A percentile compares a stretch with the other conserved stretches of the same genome.
Evolutionary conservation across 2,329 filamentous ascomycete species (phyloP).

Genomic region (Fusarium sp.): DNA sequence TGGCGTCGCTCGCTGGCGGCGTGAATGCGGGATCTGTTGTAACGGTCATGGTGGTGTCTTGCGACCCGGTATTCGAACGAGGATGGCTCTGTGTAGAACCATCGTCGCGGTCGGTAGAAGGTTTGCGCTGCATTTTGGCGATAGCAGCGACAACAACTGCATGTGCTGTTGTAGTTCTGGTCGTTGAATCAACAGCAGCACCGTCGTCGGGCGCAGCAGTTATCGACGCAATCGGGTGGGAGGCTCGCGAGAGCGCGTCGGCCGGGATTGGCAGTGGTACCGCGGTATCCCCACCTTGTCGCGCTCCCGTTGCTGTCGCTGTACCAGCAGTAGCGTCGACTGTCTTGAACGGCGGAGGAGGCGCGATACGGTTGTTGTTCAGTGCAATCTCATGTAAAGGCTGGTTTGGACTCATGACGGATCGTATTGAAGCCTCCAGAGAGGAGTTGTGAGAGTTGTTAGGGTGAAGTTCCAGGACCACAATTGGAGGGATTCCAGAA

Average conservation of each 20-base stretch:
- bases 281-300: constrained; percentile 45
- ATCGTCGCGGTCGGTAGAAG: constrained; percentile 41
- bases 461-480: constrained; percentile 20
- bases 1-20: constrained; percentile 41
- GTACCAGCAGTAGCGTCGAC: constrained; percentile 32
- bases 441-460: constrained; percentile 19
- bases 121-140: constrained; percentile 32
- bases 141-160: constrained; percentile 19
- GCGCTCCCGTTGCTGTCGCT: constrained; percentile 30
- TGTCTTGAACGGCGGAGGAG: constrained; percentile 31
- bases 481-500: constrained; percentile 34
- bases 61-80: constrained; percentile 40
- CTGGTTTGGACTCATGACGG: constrained; percentile 39
- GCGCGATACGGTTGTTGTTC: constrained; percentile 34
- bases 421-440: constrained; percentile 8
- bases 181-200: constrained; percentile 25
- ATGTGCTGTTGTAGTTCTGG: constrained; percentile 26
- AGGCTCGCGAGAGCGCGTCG: constrained; percentile 44
- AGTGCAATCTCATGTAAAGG: constrained; percentile 39
- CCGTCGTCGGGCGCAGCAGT: constrained; percentile 17
- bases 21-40: constrained; percentile 43
- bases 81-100: constrained; percentile 43
- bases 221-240: constrained; percentile 37
- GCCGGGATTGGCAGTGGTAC: constrained; percentile 38
- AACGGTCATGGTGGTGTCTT: constrained; percentile 41